These are phyloP conservation scores for Blastobotrys arbuscula DNA, from an alignment of 1,139 yeast species.

Conservation along the genomic window DNA sequence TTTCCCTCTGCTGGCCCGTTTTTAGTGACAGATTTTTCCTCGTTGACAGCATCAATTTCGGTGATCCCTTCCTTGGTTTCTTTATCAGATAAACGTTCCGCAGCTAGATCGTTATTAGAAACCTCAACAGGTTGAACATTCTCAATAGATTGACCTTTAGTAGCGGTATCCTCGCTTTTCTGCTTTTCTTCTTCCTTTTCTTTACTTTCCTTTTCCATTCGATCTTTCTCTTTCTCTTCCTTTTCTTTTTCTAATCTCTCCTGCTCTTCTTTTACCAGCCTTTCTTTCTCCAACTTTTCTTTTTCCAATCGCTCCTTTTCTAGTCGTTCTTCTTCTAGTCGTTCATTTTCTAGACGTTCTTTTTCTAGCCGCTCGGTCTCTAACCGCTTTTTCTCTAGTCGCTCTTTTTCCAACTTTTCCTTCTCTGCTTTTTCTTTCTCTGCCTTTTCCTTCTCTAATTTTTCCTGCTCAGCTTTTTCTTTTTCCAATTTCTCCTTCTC, in stretches of 20 bases:
- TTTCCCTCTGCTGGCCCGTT: too few relatives aligned
- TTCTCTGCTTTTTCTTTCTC: not conserved
- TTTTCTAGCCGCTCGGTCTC: constrained; percentile 1
- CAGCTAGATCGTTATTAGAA: too few relatives aligned
- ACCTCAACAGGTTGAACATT: too few relatives aligned
- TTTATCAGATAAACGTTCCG: too few relatives aligned
- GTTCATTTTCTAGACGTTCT: not conserved
- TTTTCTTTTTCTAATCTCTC: not conserved
- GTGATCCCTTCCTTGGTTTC: too few relatives aligned
- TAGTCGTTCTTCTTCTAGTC: not conserved
- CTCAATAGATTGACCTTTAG: not conserved
- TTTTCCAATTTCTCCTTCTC: not conserved
- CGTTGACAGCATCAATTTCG: too few relatives aligned
- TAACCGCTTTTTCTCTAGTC: not conserved
- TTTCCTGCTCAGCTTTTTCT: not conserved
- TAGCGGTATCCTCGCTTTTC: not conserved
- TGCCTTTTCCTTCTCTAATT: not conserved
- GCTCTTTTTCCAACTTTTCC: not conserved
- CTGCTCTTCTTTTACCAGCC: not conserved
- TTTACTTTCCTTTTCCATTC: not conserved
- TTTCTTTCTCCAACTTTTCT: not conserved
- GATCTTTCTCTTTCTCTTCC: not conserved
- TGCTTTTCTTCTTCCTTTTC: not conserved
- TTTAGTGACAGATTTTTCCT: too few relatives aligned
- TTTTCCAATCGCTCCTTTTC: not conserved